Evolutionary conservation across 2,329 filamentous ascomycete genomes (phyloP).

Genomic region (Spiromastix sp.): DNA sequence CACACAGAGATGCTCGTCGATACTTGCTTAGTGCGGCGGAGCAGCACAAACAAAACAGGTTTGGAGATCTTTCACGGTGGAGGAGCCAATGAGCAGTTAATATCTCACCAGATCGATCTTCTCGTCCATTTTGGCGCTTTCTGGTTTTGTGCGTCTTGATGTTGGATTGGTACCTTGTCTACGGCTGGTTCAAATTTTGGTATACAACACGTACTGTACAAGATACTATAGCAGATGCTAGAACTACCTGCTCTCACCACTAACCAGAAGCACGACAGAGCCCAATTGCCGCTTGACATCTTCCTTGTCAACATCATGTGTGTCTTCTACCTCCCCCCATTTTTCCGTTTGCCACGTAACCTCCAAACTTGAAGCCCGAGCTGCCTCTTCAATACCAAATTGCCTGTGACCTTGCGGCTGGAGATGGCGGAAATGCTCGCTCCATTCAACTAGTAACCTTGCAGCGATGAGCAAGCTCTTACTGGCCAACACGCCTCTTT

Average conservation of each 20-base stretch:
- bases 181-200: no score
- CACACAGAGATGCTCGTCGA: no score
- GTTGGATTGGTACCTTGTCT: no score
- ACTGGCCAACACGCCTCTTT: slow-evolving; percentile 70
- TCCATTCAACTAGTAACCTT: slow-evolving; percentile 78
- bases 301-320: slow-evolving; percentile 90
- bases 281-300: slow-evolving; percentile 81
- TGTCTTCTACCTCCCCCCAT: slow-evolving; percentile 98
- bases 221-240: no score
- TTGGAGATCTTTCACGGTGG: no score
- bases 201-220: no score
- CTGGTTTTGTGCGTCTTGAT: no score
- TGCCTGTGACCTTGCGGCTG: slow-evolving; percentile 25
- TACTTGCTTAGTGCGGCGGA: no score
- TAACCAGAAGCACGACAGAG: slow-evolving; percentile 72
- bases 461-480: slow-evolving; percentile 77
- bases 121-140: no score
- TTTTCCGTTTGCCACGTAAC: slow-evolving; percentile 79
- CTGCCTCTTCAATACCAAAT: slow-evolving; percentile 78
- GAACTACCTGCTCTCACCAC: slow-evolving; percentile 39
- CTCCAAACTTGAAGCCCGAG: slow-evolving; percentile 67
- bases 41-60: no score
- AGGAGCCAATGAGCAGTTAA: no score
- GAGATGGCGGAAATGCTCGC: slow-evolving; percentile 54
- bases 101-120: no score